These are phyloP conservation scores for Singerocomus rubriflavus DNA, from an alignment of 1,284 basidiomycete species.

Conservation along the genomic window DNA sequence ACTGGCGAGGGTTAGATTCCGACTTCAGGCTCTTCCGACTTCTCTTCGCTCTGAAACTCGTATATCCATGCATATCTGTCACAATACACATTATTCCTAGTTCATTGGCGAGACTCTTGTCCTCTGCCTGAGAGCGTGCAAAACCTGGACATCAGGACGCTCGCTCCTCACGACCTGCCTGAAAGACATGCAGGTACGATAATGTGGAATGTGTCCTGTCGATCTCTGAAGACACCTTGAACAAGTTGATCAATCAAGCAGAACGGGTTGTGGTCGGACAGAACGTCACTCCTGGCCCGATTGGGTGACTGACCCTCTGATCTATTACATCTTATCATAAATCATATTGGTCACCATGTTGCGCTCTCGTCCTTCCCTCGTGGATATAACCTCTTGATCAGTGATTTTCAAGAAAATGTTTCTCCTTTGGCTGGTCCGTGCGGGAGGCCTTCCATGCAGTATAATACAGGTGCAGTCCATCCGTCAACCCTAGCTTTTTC, in stretches of 20 bases:
- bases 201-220: slow-evolving; percentile 12
- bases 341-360: background rate
- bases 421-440: slow-evolving; percentile 3
- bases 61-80: slow-evolving; percentile 7
- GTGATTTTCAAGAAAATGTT: background rate
- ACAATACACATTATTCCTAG: slow-evolving; percentile 6
- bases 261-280: too few relatives aligned
- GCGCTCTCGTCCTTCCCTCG: background rate
- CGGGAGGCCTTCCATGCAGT: slow-evolving; percentile 22
- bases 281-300: background rate
- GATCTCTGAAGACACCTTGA: background rate
- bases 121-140: background rate
- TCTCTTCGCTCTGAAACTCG: slow-evolving; percentile 13
- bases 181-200: slow-evolving; percentile 5
- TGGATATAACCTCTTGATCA: background rate
- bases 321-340: background rate
- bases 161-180: slow-evolving; percentile 16
- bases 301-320: background rate
- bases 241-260: slow-evolving; percentile 1
- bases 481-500: slow-evolving; percentile 22
- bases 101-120: slow-evolving; percentile 8
- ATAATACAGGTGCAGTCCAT: slow-evolving; percentile 23
- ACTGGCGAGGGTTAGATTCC: slow-evolving; percentile 14
- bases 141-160: slow-evolving; percentile 8
- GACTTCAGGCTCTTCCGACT: slow-evolving; percentile 12